These are phyloP conservation scores for Porcisia hertigi DNA, from an alignment of 208 protist species.

Conservation along the genomic window DNA sequence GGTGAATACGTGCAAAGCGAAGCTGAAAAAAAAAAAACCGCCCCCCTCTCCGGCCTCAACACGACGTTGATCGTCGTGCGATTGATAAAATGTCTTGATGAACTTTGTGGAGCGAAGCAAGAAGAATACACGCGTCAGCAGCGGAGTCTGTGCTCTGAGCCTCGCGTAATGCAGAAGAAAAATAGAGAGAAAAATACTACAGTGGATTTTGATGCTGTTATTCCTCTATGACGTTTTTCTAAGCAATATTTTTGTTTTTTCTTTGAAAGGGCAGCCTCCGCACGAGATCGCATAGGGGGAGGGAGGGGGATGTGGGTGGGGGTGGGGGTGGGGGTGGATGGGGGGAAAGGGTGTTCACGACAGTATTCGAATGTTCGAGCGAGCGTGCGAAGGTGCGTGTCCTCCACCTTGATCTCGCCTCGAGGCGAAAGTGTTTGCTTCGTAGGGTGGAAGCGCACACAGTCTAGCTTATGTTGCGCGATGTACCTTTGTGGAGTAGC, in stretches of 20 bases:
- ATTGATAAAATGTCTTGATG: not conserved
- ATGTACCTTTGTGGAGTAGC: not conserved
- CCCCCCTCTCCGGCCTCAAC: not conserved
- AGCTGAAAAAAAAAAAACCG: not conserved
- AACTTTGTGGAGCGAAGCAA: not conserved
- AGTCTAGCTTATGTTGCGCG: not conserved
- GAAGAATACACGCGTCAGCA: not conserved
- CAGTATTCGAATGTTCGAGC: not conserved
- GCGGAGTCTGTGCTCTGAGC: not conserved
- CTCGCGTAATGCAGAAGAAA: not conserved
- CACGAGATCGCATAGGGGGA: not conserved
- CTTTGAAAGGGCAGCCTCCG: not conserved
- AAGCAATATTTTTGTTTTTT: too few relatives aligned
- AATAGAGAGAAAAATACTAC: not conserved
- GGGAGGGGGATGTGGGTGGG: not conserved
- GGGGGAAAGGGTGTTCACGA: not conserved
- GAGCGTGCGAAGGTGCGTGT: not conserved
- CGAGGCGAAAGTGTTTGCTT: not conserved
- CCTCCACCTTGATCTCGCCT: not conserved
- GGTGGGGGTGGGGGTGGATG: too few relatives aligned
- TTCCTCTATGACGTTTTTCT: not conserved
- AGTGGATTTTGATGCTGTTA: not conserved
- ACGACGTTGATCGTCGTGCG: not conserved
- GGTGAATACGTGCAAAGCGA: conserved; percentile 2
- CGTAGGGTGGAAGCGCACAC: not conserved